These are phyloP conservation scores for Cavenderia fasciculata DNA, from an alignment of 78 protist genomes.

Conservation along the genomic window DNA sequence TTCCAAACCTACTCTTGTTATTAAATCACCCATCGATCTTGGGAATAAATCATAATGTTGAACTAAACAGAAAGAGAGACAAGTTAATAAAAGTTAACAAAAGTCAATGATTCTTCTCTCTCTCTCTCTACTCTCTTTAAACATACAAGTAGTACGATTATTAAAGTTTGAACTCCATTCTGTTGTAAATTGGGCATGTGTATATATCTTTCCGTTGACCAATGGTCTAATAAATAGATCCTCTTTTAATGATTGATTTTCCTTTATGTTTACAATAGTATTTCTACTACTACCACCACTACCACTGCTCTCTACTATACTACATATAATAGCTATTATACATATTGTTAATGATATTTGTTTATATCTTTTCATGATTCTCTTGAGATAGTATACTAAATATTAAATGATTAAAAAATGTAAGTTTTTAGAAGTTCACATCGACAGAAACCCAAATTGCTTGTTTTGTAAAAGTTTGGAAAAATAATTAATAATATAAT, in stretches of 20 bases:
- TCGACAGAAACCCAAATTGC: too few relatives aligned
- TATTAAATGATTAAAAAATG: too few relatives aligned
- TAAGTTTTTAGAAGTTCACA: too few relatives aligned
- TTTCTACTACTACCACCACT: too few relatives aligned
- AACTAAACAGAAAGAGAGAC: constrained; percentile 7
- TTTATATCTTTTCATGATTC: too few relatives aligned
- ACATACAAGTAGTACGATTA: constrained; percentile 64
- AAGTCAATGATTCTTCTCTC: not conserved
- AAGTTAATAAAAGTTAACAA: not conserved
- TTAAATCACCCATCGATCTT: constrained; percentile 69
- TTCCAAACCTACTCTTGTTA: constrained; percentile 60
- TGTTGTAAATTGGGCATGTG: constrained; percentile 75
- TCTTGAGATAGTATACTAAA: too few relatives aligned
- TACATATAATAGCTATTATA: too few relatives aligned
- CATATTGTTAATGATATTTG: too few relatives aligned
- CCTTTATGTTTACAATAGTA: too few relatives aligned
- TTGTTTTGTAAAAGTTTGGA: too few relatives aligned
- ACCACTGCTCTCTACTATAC: too few relatives aligned
- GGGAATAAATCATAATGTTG: constrained; percentile 80
- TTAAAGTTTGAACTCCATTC: constrained; percentile 72
- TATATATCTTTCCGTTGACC: constrained; percentile 41
- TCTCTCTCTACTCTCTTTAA: not conserved
- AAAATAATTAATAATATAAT: too few relatives aligned
- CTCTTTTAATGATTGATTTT: constrained; percentile 49
- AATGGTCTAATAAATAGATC: constrained; percentile 64